Base-by-base conservation (phyloP, 345 rosid species). In the Dimocarpus longan region DNA sequence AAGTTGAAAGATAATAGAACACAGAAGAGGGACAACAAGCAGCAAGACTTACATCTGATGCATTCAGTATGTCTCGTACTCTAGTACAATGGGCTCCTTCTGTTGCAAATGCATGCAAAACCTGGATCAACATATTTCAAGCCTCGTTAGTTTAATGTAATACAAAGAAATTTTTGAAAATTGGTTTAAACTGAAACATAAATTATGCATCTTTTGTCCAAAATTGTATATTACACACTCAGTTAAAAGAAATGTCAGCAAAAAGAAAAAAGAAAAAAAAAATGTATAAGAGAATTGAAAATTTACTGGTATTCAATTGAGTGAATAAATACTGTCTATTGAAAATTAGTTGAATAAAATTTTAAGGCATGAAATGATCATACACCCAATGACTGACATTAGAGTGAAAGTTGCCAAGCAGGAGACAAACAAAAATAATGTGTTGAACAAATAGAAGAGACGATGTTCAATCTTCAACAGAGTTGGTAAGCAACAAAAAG, bases 71-170 rank as follows among this genome's bases (percentile, higher is more conserved):
- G 67, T 94, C 98, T 5, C 93, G 91, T 60, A 94, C 98, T 91
- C 89, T 91, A 43, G 85, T 85, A 76, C 99, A 94, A 76, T 96
- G 98, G 52, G 99, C 98, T 24, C 98, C 98, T 91, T 96, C 98
- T 8, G 99, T 86, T 77, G 98, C 98, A 75, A 96, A 94, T 64
- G 98, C 98, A 80, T 94, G 98, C 86, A 96, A 84, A 80, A 96
- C 98, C 99, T 93, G 87, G 72, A 76, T 43, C 37, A 75, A 68
- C 68, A 74, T 24, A 19, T 37, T 37, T 69, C 44, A 43, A 74
- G 44, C 74, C 71, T n/a, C 16, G 11, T 50, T 12, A 66, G 21
- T n/a, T 76, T 70, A 32, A n/a, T 13, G 63, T 24, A 12, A 60
- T 52, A 10, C 18, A 56, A 69, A 73, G 42, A 65, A 64, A 54